Percentiles rank a stretch among this genome's conserved stretches.
phyloP scores from a whole-genome alignment of 495 filamentous ascomycete genomes.

The Amniculicola lignicola region DNA sequence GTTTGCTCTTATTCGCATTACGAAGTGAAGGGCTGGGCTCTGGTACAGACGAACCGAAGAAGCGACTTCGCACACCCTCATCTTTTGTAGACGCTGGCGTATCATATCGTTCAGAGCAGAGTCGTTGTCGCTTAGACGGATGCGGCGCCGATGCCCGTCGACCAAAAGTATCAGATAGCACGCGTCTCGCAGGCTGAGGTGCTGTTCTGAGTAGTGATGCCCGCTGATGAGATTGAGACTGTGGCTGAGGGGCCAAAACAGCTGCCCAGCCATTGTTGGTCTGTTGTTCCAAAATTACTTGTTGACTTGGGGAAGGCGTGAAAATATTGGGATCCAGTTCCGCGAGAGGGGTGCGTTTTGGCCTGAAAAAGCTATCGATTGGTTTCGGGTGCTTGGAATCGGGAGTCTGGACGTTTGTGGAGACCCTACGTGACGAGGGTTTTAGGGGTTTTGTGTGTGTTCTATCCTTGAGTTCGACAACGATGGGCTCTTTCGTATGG shows the following conservation, averaged over 20 bases:
- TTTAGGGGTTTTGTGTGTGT: slow-evolving; percentile 30
- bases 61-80: slow-evolving; percentile 52
- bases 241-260: slow-evolving; percentile 23
- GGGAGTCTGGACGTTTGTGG: slow-evolving; percentile 41
- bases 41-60: slow-evolving; percentile 49
- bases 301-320: slow-evolving; percentile 65
- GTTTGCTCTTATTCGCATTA: slow-evolving; percentile 47
- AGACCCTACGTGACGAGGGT: not conserved
- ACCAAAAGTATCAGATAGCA: slow-evolving; percentile 15
- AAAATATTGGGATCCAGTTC: slow-evolving; percentile 88
- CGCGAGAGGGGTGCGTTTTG: slow-evolving; percentile 70
- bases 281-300: slow-evolving; percentile 54
- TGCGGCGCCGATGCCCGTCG: slow-evolving; percentile 44
- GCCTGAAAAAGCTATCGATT: slow-evolving; percentile 76
- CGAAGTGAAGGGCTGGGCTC: slow-evolving; percentile 53
- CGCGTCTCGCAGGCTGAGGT: slow-evolving; percentile 38
- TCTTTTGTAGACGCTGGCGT: slow-evolving; percentile 35
- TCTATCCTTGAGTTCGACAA: slow-evolving; percentile 4
- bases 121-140: slow-evolving; percentile 58
- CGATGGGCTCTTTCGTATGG: slow-evolving; percentile 65
- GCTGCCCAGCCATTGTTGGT: slow-evolving; percentile 46
- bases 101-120: slow-evolving; percentile 54
- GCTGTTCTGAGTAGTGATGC: slow-evolving; percentile 38
- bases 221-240: slow-evolving; percentile 38
- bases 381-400: slow-evolving; percentile 62